Evolutionary conservation across 2,329 filamentous ascomycete species (phyloP).

Genomic region (Lasiodiplodia sp.): DNA sequence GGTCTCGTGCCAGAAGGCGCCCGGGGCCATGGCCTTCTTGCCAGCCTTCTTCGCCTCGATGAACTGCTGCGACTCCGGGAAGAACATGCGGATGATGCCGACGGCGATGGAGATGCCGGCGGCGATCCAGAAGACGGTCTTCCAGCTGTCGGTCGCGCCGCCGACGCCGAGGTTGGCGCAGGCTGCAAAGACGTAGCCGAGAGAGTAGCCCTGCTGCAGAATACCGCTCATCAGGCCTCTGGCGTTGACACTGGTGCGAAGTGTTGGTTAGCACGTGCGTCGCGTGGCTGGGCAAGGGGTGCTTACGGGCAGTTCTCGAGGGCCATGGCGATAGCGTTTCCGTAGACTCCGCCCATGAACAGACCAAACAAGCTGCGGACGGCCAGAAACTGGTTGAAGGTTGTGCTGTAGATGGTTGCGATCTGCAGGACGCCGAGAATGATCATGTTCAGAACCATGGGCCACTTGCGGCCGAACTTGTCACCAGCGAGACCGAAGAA

Average conservation of each 20-base stretch:
- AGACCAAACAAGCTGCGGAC: conserved; percentile 77
- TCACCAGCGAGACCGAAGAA: conserved; percentile 80
- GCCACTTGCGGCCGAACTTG: conserved; percentile 82
- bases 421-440: conserved; percentile 74
- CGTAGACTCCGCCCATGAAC: conserved; percentile 84
- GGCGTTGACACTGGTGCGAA: conserved; percentile 57
- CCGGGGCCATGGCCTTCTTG: conserved; percentile 54
- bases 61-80: conserved; percentile 80
- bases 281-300: neutral
- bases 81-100: conserved; percentile 71
- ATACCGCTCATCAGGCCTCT: conserved; percentile 84
- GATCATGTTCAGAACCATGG: conserved; percentile 82
- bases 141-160: conserved; percentile 70
- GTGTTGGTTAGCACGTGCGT: conserved; percentile 33
- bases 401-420: conserved; percentile 77
- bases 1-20: conserved; percentile 72
- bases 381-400: conserved; percentile 77
- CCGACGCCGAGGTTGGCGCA: conserved; percentile 78
- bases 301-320: conserved; percentile 74
- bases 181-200: conserved; percentile 81
- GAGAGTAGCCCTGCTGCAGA: conserved; percentile 80
- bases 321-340: conserved; percentile 79
- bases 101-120: conserved; percentile 72
- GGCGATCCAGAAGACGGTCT: conserved; percentile 77
- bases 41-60: conserved; percentile 70